A percentile compares a stretch with the other conserved stretches of the same genome.
Conservation (phyloP, 768 basidiomycete species). For the Lentinus tigrinus region DNA sequence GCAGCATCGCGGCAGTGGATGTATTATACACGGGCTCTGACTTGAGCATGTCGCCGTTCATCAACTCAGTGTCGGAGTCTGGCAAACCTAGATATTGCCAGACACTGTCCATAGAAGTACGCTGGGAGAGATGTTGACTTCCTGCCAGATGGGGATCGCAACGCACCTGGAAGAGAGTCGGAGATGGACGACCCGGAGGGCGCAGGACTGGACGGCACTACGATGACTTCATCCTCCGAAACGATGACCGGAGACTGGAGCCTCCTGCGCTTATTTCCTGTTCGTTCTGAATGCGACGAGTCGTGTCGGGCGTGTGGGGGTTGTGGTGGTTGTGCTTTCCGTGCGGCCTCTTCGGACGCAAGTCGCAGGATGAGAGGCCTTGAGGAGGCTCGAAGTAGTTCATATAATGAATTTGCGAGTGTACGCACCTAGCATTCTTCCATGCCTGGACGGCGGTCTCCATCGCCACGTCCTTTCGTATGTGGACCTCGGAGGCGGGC, state of each 20-base stretch:
- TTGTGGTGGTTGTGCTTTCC: not conserved
- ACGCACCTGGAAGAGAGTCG: not conserved
- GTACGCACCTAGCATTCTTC: slow-evolving; percentile 62
- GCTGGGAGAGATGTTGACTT: too few species aligned
- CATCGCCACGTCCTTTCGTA: slow-evolving; percentile 67
- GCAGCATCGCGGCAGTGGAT: too few species aligned
- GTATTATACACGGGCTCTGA: too few species aligned
- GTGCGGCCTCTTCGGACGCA: not conserved
- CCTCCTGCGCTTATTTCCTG: slow-evolving; percentile 18
- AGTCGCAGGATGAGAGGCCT: slow-evolving; percentile 21
- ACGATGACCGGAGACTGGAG: slow-evolving; percentile 18
- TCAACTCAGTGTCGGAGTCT: too few species aligned
- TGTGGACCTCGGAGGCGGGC: slow-evolving; percentile 53
- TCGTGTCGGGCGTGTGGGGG: not conserved
- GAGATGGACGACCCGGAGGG: slow-evolving; percentile 6
- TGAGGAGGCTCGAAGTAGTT: not conserved
- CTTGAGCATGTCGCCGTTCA: too few species aligned
- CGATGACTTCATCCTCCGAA: slow-evolving; percentile 10
- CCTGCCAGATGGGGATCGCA: too few species aligned
- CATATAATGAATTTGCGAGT: too few species aligned
- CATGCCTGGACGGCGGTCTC: slow-evolving; percentile 73
- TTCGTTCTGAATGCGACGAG: not conserved
- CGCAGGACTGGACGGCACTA: slow-evolving; percentile 5
- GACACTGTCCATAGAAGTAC: too few species aligned
- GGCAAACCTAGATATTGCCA: too few species aligned